Base-by-base conservation (phyloP, 1,139 yeast genomes). In the Wickerhamiella pararugosa region DNA sequence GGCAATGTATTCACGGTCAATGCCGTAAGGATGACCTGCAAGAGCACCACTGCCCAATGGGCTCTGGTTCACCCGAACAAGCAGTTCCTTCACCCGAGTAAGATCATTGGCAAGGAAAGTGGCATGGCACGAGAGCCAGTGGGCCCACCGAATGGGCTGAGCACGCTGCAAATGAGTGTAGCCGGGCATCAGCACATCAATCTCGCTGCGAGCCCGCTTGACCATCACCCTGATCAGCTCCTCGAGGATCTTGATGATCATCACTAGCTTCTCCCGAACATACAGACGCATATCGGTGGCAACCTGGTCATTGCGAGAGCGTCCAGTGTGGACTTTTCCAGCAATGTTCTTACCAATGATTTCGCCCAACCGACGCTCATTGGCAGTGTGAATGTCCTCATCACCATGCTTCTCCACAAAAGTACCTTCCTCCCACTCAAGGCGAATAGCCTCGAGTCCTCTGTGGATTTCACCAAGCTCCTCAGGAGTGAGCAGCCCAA, bases 71-170 rank as follows among this genome's bases (percentile, higher is more conserved):
- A 86, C 77, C 62, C 98, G 76, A 47, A 68, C 77, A 52, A 80
- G 73, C 42, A 90, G 71, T 63, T 90, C 92, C 51, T 73, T 66
- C 54, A 92, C 70, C 59, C 98, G 75, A 58, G 82, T 75, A 63
- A 79, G 76, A 59, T 90, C 99, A 57, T 84, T 87, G 9, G 87
- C 74, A 61, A 92, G 79, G 61, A 86, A 90, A 3, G 97, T 90
- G 34, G 96, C 97, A 57, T 90, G 90, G 56, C 86, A 79, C 51
- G 92, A 76, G 51, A 90, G 69, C 95, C 96, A 87, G 61, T 90
- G 99, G 1, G 97, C 70, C 99, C 99, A 90, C 65, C 99, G 76
- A 58, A 90, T 90, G 25, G 99, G 99, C 63, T 90, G 99, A 3
- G 98, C 98, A 60, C 95, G 80, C 70, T 90, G 99, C 61, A 90